These are phyloP conservation scores for Wickerhamomyces mucosus DNA, from an alignment of 805 yeast genomes.

Conservation along the genomic window DNA sequence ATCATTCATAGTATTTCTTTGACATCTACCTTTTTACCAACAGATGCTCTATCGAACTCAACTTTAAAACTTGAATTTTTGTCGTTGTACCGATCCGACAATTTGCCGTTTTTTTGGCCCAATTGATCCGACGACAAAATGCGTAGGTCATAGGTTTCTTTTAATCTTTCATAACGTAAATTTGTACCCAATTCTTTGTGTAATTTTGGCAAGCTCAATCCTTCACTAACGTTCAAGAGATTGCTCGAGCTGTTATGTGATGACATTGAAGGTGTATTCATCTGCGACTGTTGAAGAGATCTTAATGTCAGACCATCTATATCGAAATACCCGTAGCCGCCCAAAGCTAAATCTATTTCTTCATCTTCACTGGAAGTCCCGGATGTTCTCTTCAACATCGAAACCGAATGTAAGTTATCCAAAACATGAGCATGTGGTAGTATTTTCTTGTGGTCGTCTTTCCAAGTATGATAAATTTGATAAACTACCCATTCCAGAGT, in stretches of 20 bases:
- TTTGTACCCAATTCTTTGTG: conserved; percentile 10
- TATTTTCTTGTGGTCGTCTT: conserved; percentile 12
- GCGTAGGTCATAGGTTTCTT: neutral
- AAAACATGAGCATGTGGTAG: conserved; percentile 23
- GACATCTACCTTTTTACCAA: conserved; percentile 27
- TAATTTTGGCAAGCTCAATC: conserved; percentile 14
- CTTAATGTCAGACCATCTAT: conserved; percentile 55
- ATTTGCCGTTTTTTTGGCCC: neutral
- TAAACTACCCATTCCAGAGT: conserved; percentile 61
- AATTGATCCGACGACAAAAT: neutral
- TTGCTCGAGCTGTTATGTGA: conserved; percentile 8
- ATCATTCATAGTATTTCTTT: too few species aligned
- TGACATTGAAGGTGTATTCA: conserved; percentile 14
- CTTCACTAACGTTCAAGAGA: conserved; percentile 3
- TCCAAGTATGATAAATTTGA: conserved; percentile 45
- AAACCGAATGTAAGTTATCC: conserved; percentile 20
- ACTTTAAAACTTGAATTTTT: conserved; percentile 22
- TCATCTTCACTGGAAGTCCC: conserved; percentile 19
- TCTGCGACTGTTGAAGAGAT: conserved; percentile 36
- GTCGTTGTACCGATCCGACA: neutral
- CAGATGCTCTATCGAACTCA: conserved; percentile 29
- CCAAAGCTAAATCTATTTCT: conserved; percentile 30
- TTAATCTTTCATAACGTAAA: conserved; percentile 9
- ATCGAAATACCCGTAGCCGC: conserved; percentile 77
- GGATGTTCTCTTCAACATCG: conserved; percentile 9